A percentile compares a stretch with the other conserved stretches of the same genome.
Evolutionary conservation across 495 filamentous ascomycete species (phyloP).

Genomic region (Hypoxylon rickii): DNA sequence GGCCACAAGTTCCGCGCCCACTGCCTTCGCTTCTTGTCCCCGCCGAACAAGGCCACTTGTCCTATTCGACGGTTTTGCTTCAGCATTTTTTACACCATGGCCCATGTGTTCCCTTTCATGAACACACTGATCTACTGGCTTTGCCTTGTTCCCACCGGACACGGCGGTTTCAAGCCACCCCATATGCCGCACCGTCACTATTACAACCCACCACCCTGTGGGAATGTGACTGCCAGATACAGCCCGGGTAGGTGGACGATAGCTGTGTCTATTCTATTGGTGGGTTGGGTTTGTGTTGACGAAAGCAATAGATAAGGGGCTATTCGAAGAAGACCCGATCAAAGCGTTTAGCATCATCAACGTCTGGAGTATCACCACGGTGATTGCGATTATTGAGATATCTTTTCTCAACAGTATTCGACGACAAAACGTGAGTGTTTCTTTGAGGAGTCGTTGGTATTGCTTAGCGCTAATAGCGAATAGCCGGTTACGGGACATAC

Average conservation of each 20-base stretch:
- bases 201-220: background rate
- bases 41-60: conserved; percentile 38
- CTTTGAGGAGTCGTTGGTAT: background rate
- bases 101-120: conserved; percentile 49
- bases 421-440: conserved; percentile 47
- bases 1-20: conserved; percentile 18
- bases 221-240: conserved; percentile 10
- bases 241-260: conserved; percentile 27
- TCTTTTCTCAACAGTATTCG: conserved; percentile 54
- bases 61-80: conserved; percentile 48
- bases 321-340: conserved; percentile 44
- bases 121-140: conserved; percentile 54
- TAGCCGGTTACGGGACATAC: conserved; percentile 47
- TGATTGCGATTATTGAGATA: conserved; percentile 53
- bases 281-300: conserved; percentile 4
- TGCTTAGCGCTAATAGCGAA: conserved; percentile 4
- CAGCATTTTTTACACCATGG: conserved; percentile 55
- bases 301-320: conserved; percentile 22
- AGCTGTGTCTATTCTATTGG: background rate
- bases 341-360: conserved; percentile 51
- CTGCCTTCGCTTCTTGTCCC: conserved; percentile 44
- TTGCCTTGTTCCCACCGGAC: conserved; percentile 44
- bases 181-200: conserved; percentile 24
- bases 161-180: conserved; percentile 37
- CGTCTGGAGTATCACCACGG: conserved; percentile 45